Evolutionary conservation across 805 yeast genomes (phyloP).

Genomic region (Henningerozyma blattae): DNA sequence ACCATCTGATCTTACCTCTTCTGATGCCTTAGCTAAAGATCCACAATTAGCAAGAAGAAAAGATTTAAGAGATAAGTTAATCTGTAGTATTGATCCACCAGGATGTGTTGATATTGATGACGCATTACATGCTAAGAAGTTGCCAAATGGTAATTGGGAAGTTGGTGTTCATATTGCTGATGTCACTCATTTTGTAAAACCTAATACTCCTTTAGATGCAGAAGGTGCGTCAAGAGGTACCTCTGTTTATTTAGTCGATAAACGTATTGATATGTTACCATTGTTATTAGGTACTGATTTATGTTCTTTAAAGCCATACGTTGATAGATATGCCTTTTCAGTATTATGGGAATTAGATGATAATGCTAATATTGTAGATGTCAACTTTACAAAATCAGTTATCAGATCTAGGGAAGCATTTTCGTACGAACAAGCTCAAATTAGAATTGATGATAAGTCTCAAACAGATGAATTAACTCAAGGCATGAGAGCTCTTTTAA

Average conservation of each 20-base stretch:
- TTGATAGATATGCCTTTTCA: conserved; percentile 91
- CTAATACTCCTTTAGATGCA: conserved; percentile 80
- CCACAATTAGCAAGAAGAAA: conserved; percentile 45
- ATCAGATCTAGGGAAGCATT: conserved; percentile 90
- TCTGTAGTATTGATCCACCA: conserved; percentile 97
- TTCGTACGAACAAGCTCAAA: conserved; percentile 86
- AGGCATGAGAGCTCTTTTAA: conserved; percentile 75
- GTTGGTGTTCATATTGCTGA: conserved; percentile 99
- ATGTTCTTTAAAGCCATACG: conserved; percentile 90
- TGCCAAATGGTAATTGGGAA: conserved; percentile 90
- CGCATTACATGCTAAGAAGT: conserved; percentile 76
- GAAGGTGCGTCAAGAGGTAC: conserved; percentile 98
- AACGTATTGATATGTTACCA: conserved; percentile 98
- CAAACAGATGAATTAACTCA: conserved; percentile 76
- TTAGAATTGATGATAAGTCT: conserved; percentile 68
- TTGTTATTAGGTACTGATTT: conserved; percentile 87
- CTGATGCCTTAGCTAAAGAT: conserved; percentile 40
- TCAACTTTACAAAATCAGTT: conserved; percentile 73
- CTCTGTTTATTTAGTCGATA: conserved; percentile 91
- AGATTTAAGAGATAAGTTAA: conserved; percentile 78
- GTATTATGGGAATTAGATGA: conserved; percentile 91
- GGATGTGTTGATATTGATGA: conserved; percentile 98
- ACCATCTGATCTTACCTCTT: conserved; percentile 48
- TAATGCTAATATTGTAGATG: conserved; percentile 72
- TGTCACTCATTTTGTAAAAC: conserved; percentile 92